phyloP scores from a whole-genome alignment of 164 flowering plant species.

The Dillenia turbinata region DNA sequence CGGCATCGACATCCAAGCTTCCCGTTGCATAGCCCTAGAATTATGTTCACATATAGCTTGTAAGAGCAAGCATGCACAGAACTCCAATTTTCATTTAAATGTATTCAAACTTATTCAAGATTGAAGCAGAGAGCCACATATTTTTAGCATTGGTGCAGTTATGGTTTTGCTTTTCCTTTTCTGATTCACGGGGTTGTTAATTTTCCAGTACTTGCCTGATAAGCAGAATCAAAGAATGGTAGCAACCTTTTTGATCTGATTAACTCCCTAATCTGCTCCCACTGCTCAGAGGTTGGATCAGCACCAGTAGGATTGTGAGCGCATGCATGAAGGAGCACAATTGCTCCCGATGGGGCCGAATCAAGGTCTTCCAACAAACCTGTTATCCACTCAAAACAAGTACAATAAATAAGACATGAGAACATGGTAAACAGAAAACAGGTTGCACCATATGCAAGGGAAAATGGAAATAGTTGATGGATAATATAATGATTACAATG shows the following conservation, averaged over 20 bases:
- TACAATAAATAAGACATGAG: background rate
- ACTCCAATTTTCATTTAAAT: too few species aligned
- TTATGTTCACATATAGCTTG: conserved; percentile 3
- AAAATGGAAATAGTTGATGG: background rate
- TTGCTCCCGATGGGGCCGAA: conserved; percentile 87
- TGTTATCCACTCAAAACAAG: conserved; percentile 20
- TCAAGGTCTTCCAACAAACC: conserved; percentile 89
- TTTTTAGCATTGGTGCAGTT: too few species aligned
- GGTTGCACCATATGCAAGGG: too few species aligned
- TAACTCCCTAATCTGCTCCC: conserved; percentile 92
- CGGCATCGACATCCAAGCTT: conserved; percentile 90
- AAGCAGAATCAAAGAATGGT: conserved; percentile 99
- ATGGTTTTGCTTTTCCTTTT: too few species aligned
- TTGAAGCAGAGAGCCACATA: too few species aligned
- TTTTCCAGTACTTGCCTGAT: conserved; percentile 82
- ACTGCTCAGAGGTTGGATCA: conserved; percentile 88
- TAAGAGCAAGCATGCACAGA: too few species aligned
- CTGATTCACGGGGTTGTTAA: too few species aligned
- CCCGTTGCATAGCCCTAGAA: conserved; percentile 98
- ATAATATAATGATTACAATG: too few species aligned
- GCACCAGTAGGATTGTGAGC: conserved; percentile 99
- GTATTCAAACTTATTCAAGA: too few species aligned
- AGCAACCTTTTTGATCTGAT: conserved; percentile 74
- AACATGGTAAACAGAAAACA: too few species aligned
- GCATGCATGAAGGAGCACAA: conserved; percentile 98